phyloP scores from a whole-genome alignment of 768 basidiomycete species.

The Psilocybe tampanensis region DNA sequence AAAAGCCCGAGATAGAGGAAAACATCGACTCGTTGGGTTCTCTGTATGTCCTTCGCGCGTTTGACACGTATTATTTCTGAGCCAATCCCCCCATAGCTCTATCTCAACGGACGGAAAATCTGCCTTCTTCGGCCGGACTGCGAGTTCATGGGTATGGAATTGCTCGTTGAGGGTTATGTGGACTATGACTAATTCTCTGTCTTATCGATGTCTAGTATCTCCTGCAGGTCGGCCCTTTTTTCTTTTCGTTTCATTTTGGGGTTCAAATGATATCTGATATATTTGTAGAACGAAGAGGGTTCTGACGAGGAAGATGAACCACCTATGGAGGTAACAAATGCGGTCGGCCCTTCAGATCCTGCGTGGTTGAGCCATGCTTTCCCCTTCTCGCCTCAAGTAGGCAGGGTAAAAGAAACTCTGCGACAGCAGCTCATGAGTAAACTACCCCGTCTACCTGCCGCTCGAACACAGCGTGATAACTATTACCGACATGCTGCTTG shows the following conservation, averaged over 20 bases:
- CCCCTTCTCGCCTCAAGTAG: constrained; percentile 51
- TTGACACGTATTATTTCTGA: constrained; percentile 3
- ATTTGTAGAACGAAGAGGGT: constrained; percentile 56
- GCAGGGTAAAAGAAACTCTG: constrained; percentile 44
- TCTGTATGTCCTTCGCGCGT: constrained; percentile 41
- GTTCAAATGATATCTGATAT: constrained; percentile 20
- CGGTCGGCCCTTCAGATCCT: constrained; percentile 48
- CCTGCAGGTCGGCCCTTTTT: constrained; percentile 49
- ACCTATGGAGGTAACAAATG: constrained; percentile 25
- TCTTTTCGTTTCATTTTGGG: constrained; percentile 1
- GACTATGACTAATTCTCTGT: neutral
- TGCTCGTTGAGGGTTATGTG: neutral
- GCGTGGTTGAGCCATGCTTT: constrained; percentile 65
- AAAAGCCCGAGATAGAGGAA: constrained; percentile 52
- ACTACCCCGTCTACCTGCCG: constrained; percentile 44
- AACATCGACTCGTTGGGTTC: constrained; percentile 67
- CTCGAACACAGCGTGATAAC: constrained; percentile 44
- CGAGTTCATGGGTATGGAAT: constrained; percentile 68
- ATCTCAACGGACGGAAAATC: constrained; percentile 64
- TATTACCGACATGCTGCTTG: constrained; percentile 73
- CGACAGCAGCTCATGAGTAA: constrained; percentile 45
- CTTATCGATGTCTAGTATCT: constrained; percentile 54
- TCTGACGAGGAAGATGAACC: constrained; percentile 54
- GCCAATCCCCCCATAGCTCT: constrained; percentile 39
- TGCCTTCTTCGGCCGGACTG: constrained; percentile 66